Percentiles rank a stretch among this genome's conserved stretches.
These are phyloP conservation scores for Shiraia bambusicola DNA, from an alignment of 2,329 filamentous ascomycete species.

Conservation along the genomic window DNA sequence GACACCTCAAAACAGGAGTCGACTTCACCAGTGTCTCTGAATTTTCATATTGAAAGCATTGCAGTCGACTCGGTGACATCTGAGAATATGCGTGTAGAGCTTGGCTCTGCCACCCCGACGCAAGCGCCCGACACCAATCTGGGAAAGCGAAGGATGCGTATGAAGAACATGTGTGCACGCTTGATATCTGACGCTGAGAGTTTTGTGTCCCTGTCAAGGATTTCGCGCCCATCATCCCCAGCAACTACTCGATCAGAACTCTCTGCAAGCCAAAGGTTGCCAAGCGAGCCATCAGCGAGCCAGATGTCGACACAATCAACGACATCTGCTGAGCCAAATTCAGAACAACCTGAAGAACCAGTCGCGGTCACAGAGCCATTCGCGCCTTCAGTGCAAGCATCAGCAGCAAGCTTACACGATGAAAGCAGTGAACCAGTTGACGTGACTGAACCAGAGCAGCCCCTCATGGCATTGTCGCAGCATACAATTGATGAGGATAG, in stretches of 20 bases:
- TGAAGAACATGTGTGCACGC: slow-evolving; percentile 65
- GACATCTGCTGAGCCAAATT: neutral
- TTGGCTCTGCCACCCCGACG: slow-evolving; percentile 14
- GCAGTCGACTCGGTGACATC: slow-evolving; percentile 64
- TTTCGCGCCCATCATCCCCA: slow-evolving; percentile 62
- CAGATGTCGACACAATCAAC: slow-evolving; percentile 6
- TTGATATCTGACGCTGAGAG: slow-evolving; percentile 68
- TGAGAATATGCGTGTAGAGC: slow-evolving; percentile 25
- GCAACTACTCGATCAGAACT: slow-evolving; percentile 50
- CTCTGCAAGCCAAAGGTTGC: slow-evolving; percentile 19
- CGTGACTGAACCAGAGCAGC: slow-evolving; percentile 7
- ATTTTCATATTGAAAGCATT: slow-evolving; percentile 65
- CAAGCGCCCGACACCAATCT: slow-evolving; percentile 51
- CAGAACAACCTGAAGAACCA: slow-evolving; percentile 1
- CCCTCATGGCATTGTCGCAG: slow-evolving; percentile 24
- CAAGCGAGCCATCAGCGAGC: slow-evolving; percentile 23
- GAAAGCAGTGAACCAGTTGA: slow-evolving; percentile 1
- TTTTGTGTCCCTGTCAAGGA: slow-evolving; percentile 61
- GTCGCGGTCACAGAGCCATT: slow-evolving; percentile 1
- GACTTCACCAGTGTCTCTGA: slow-evolving; percentile 60
- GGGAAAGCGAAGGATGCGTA: slow-evolving; percentile 65
- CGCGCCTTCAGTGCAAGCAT: slow-evolving; percentile 2
- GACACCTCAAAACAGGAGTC: slow-evolving; percentile 53
- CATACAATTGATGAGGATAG: slow-evolving; percentile 44
- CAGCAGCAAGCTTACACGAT: slow-evolving; percentile 4